phyloP scores from a whole-genome alignment of 148 eudicot genomes.

The Polygonum maritimum region DNA sequence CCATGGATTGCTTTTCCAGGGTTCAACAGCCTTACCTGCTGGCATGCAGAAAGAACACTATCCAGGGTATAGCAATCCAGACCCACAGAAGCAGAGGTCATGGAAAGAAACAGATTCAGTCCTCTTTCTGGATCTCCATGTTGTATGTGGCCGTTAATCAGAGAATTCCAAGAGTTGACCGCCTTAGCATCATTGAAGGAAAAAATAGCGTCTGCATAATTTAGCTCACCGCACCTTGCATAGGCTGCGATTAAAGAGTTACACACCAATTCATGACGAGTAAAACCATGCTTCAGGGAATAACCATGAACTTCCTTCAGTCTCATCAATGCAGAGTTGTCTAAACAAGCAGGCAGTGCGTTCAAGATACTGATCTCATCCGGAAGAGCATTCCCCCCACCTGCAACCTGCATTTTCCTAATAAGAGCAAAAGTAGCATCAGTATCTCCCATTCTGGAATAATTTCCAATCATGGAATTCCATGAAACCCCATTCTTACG shows the following conservation, averaged over 20 bases:
- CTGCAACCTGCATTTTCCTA: slow-evolving; percentile 29
- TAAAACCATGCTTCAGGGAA: slow-evolving; percentile 38
- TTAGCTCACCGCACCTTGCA: slow-evolving; percentile 33
- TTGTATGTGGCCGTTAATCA: slow-evolving; percentile 45
- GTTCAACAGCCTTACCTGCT: slow-evolving; percentile 22
- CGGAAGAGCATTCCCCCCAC: slow-evolving; percentile 13
- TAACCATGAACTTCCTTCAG: slow-evolving; percentile 62
- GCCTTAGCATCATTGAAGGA: slow-evolving; percentile 17
- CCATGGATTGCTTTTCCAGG: slow-evolving; percentile 50
- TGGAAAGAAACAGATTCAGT: slow-evolving; percentile 28
- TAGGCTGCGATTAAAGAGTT: slow-evolving; percentile 49
- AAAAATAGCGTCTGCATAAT: not conserved
- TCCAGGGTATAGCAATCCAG: slow-evolving; percentile 43
- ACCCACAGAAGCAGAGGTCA: slow-evolving; percentile 28
- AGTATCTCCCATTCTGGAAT: slow-evolving; percentile 32
- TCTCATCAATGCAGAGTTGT: slow-evolving; percentile 21
- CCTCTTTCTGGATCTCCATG: slow-evolving; percentile 43
- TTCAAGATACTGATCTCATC: slow-evolving; percentile 47
- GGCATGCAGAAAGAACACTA: slow-evolving; percentile 44
- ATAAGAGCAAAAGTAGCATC: slow-evolving; percentile 26
- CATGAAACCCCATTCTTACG: slow-evolving; percentile 45
- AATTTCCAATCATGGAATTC: slow-evolving; percentile 49
- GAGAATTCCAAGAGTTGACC: slow-evolving; percentile 56
- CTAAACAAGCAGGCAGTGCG: slow-evolving; percentile 39
- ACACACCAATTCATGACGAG: slow-evolving; percentile 30